These are phyloP conservation scores for Cryphonectria parasitica DNA, from an alignment of 2,329 filamentous ascomycete species.

Conservation along the genomic window DNA sequence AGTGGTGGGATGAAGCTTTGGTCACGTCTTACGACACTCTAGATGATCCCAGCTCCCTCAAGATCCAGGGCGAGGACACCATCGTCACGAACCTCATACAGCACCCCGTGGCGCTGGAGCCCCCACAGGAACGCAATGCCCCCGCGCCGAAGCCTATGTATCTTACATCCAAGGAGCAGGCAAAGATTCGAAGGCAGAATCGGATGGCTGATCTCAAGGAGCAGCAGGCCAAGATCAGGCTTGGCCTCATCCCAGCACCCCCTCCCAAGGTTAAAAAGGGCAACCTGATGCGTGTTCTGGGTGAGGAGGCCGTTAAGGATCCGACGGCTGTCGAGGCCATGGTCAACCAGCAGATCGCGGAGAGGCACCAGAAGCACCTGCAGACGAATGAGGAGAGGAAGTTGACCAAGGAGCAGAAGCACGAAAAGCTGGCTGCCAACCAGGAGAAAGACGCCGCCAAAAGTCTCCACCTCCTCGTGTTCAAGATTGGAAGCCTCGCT, in stretches of 20 bases:
- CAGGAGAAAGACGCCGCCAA: constrained; percentile 87
- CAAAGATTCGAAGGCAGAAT: constrained; percentile 85
- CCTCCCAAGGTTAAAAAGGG: constrained; percentile 96
- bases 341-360: constrained; percentile 90
- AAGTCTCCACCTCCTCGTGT: constrained; percentile 84
- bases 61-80: constrained; percentile 76
- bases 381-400: constrained; percentile 81
- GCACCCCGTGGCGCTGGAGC: constrained; percentile 87
- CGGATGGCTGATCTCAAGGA: constrained; percentile 94
- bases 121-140: constrained; percentile 84
- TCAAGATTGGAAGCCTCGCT: constrained; percentile 85
- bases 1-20: constrained; percentile 97
- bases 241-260: constrained; percentile 87
- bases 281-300: constrained; percentile 96
- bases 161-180: constrained; percentile 87
- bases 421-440: constrained; percentile 80
- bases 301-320: constrained; percentile 89
- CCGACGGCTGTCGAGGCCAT: constrained; percentile 95
- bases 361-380: constrained; percentile 79
- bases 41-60: constrained; percentile 66
- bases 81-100: constrained; percentile 92
- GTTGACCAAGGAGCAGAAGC: constrained; percentile 83
- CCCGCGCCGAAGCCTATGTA: constrained; percentile 87
- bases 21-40: constrained; percentile 76
- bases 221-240: constrained; percentile 90